These are phyloP conservation scores for Luffa aegyptiaca DNA, from an alignment of 306 rosid species.

Conservation along the genomic window DNA sequence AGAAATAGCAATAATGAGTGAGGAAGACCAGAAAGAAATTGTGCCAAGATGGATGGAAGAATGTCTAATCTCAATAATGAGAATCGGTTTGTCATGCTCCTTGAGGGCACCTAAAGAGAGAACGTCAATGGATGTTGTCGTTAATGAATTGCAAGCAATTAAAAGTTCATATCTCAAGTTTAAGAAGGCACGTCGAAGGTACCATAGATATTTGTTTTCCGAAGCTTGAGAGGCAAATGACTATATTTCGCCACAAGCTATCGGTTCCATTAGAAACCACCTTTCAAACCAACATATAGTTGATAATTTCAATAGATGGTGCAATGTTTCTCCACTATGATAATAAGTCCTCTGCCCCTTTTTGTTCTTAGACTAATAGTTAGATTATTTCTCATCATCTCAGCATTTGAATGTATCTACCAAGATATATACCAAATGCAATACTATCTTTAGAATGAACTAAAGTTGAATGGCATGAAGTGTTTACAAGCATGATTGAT, in stretches of 20 bases:
- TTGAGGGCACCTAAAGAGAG: slow-evolving; percentile 1
- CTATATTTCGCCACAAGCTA: neutral
- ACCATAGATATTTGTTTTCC: neutral
- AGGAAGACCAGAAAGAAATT: neutral
- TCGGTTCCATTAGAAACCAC: too few species aligned
- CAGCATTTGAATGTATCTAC: too few species aligned
- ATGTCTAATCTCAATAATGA: slow-evolving; percentile 24
- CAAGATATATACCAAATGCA: too few species aligned
- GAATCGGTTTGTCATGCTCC: slow-evolving; percentile 38
- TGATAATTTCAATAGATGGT: too few species aligned
- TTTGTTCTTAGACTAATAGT: too few species aligned
- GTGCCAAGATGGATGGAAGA: slow-evolving; percentile 13
- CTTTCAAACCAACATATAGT: too few species aligned
- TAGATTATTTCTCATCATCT: too few species aligned
- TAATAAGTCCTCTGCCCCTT: too few species aligned
- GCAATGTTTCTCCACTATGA: too few species aligned
- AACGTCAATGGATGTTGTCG: neutral
- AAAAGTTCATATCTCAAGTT: neutral
- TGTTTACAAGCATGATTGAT: neutral
- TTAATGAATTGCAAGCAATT: neutral
- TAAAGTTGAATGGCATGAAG: too few species aligned
- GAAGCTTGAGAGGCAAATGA: neutral
- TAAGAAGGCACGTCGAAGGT: neutral
- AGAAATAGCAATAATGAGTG: slow-evolving; percentile 1
- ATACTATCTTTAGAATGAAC: too few species aligned